Conservation (phyloP, 345 rosid genomes). For the Hibiscus trionum region DNA sequence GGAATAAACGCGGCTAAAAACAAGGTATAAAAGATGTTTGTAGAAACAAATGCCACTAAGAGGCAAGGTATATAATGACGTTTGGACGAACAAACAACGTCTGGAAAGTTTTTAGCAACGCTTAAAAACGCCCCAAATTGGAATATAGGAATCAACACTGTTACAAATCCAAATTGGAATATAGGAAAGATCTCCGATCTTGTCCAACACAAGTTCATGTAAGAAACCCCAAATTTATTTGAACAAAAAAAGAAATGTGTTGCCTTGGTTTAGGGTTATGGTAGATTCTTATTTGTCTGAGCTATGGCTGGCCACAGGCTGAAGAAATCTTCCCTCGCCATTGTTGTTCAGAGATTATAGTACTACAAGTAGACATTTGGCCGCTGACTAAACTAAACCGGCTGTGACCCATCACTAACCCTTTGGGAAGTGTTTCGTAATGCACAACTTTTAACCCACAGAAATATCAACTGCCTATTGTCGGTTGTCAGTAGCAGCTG, state of each 20-base stretch:
- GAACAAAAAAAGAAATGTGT: background rate
- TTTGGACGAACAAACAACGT: too few relatives aligned
- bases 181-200: slow-evolving; percentile 20
- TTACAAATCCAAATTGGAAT: slow-evolving; percentile 29
- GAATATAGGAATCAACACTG: slow-evolving; percentile 12
- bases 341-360: slow-evolving; percentile 9
- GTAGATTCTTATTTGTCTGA: slow-evolving; percentile 6
- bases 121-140: too few relatives aligned
- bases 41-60: too few relatives aligned
- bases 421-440: background rate
- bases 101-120: too few relatives aligned
- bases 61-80: too few relatives aligned
- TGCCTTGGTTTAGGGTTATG: background rate
- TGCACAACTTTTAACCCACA: slow-evolving; percentile 1
- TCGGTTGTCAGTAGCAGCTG: slow-evolving; percentile 34
- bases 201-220: slow-evolving; percentile 15
- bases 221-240: background rate
- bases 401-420: slow-evolving; percentile 36
- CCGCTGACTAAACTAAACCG: slow-evolving; percentile 24
- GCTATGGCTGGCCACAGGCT: background rate
- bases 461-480: slow-evolving; percentile 25
- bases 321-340: background rate
- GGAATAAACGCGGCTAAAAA: too few relatives aligned
- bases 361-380: slow-evolving; percentile 7
- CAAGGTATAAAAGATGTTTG: too few relatives aligned